Conservation (phyloP, 2,329 filamentous ascomycete genomes). For the Apiospora hydei region DNA sequence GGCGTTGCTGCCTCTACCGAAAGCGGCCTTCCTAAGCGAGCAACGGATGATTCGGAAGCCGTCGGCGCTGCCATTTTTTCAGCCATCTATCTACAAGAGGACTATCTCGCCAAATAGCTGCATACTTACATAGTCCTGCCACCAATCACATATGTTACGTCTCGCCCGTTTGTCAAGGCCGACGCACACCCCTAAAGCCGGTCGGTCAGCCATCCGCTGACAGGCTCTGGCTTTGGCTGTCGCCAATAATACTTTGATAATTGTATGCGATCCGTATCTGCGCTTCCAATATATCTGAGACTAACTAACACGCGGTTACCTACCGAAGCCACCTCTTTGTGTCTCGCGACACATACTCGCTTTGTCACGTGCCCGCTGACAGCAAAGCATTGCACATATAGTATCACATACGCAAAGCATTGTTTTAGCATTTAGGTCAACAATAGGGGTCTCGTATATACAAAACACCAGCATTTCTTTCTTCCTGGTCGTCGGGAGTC, state of each 20-base stretch:
- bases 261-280: background rate
- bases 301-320: background rate
- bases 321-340: background rate
- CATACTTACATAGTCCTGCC: background rate
- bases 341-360: conserved; percentile 5
- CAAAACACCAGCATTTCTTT: background rate
- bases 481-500: background rate
- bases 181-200: background rate
- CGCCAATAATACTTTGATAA: background rate
- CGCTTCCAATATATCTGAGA: background rate
- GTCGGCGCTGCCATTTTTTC: background rate
- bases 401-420: background rate
- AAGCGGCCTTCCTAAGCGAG: conserved; percentile 1
- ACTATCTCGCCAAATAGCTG: background rate
- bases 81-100: background rate
- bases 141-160: background rate
- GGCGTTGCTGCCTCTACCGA: background rate
- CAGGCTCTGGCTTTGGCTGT: background rate
- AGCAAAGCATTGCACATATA: background rate
- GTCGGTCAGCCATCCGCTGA: background rate
- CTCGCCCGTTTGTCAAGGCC: background rate
- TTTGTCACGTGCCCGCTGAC: background rate
- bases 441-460: background rate
- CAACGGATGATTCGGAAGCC: background rate
- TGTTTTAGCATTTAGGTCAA: background rate